Base-by-base conservation (phyloP, 1,284 basidiomycete genomes). In the Leccinum subrobustum region DNA sequence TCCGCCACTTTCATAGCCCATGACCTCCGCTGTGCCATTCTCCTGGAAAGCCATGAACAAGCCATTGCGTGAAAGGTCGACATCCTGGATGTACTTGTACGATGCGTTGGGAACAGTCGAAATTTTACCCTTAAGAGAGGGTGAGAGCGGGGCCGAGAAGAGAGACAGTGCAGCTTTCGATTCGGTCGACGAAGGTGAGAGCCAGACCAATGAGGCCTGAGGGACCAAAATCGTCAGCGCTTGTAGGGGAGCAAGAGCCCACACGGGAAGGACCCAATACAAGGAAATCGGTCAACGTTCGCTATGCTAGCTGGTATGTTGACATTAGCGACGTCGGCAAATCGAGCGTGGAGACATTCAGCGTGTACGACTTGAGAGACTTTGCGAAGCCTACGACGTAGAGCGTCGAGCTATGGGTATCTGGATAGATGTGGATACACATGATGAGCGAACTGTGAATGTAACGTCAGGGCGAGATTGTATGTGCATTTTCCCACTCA, bases 301-400 rank as follows among this genome's bases (percentile, higher is more conserved):
- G 75, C 65, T 58, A 93, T 81, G 54, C 73, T 81, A 0, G 87
- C 87, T 5, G 87, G 83, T 37, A 94, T 76, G 63, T 84, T 78
- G 0, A 74, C 77, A 56, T 75, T 81, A 3, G 79, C 70, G 50
- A 90, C 69, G 81, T 85, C 3, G 73, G 60, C 0, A 86, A 72
- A 56, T 84, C 79, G 14, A 93, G 73, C 2, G 84, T 76, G 14
- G 85, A 83, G 64, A 91, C 77, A 61, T 91, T 83, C 1, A 95
- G 72, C 11, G 86, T 89, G 67, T 87, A 86, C 0, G 85, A 83
- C 1, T 80, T 76, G 61, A 84, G 75, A 0, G 86, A 86, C 64
- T 86, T 88, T 2, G 86, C 78, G 29, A 92, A 76, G 1, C 90
- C 91, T 20, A 92, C 73, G n/a, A 85, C 77, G 68, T 90, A 92